Conservation (phyloP, 1,284 basidiomycete species). For the Ceratobasidium sp. region DNA sequence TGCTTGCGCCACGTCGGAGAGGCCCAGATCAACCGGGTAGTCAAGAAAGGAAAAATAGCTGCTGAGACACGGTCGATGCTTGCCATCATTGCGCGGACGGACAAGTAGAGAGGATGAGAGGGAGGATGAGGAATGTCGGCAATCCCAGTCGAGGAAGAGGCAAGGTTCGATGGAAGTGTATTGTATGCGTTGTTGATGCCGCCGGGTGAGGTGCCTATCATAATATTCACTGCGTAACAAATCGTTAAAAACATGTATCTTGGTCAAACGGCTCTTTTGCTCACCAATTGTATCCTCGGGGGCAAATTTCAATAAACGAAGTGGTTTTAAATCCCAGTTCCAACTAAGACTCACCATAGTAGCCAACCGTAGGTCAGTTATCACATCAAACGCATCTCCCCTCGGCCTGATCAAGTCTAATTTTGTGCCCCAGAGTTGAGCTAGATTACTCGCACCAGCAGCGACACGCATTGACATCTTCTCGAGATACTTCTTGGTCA, state of each 20-base stretch:
- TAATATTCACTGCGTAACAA: neutral
- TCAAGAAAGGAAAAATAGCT: slow-evolving; percentile 12
- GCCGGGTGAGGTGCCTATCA: slow-evolving; percentile 8
- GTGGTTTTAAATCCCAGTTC: neutral
- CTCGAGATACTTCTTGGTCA: slow-evolving; percentile 22
- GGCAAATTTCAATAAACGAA: neutral
- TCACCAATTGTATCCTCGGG: slow-evolving; percentile 24
- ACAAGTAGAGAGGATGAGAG: neutral
- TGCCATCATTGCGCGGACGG: slow-evolving; percentile 18
- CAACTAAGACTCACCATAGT: slow-evolving; percentile 18
- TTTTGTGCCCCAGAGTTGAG: slow-evolving; percentile 4
- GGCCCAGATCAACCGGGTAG: slow-evolving; percentile 9
- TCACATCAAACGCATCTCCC: slow-evolving; percentile 21
- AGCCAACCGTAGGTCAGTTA: slow-evolving; percentile 5
- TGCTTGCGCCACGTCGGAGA: slow-evolving; percentile 25
- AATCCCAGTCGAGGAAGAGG: neutral
- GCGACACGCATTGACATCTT: slow-evolving; percentile 2
- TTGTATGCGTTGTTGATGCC: neutral
- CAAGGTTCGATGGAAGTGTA: neutral
- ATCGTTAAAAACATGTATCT: no score
- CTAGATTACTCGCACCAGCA: neutral
- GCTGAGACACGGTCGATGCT: neutral
- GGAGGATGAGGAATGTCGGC: neutral
- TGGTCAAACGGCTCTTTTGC: neutral
- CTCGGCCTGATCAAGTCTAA: neutral